Conservation (phyloP, 768 basidiomycete genomes). For the Lentinula sp. region DNA sequence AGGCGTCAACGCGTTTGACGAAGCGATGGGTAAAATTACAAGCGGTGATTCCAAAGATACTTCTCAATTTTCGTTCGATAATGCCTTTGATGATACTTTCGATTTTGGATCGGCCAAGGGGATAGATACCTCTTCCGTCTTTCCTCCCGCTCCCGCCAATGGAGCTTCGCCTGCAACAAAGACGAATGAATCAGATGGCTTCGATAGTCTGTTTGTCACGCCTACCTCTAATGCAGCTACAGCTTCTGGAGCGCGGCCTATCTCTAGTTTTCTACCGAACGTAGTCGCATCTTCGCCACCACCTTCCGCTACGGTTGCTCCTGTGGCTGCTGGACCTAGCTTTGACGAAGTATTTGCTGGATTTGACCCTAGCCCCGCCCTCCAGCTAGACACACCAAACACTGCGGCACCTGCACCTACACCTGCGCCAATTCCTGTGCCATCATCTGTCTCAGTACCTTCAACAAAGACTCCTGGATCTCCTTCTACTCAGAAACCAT, state of each 20-base stretch:
- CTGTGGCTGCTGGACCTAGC: constrained; percentile 38
- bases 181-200: constrained; percentile 15
- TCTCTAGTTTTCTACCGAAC: constrained; percentile 6
- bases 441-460: background rate
- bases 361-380: constrained; percentile 30
- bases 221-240: constrained; percentile 12
- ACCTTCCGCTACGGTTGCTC: constrained; percentile 16
- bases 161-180: constrained; percentile 9
- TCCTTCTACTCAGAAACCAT: constrained; percentile 21
- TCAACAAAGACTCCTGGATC: constrained; percentile 13
- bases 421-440: background rate
- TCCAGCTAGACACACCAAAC: constrained; percentile 32
- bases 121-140: constrained; percentile 20
- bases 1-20: constrained; percentile 68
- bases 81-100: constrained; percentile 55
- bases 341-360: constrained; percentile 56
- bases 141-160: constrained; percentile 24
- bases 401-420: constrained; percentile 11
- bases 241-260: constrained; percentile 8
- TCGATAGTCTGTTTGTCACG: constrained; percentile 27
- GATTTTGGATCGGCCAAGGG: constrained; percentile 41
- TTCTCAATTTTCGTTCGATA: constrained; percentile 56
- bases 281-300: background rate
- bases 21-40: constrained; percentile 58
- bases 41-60: constrained; percentile 28